phyloP scores from a whole-genome alignment of 2,329 filamentous ascomycete genomes.

The Aschersonia sp. region DNA sequence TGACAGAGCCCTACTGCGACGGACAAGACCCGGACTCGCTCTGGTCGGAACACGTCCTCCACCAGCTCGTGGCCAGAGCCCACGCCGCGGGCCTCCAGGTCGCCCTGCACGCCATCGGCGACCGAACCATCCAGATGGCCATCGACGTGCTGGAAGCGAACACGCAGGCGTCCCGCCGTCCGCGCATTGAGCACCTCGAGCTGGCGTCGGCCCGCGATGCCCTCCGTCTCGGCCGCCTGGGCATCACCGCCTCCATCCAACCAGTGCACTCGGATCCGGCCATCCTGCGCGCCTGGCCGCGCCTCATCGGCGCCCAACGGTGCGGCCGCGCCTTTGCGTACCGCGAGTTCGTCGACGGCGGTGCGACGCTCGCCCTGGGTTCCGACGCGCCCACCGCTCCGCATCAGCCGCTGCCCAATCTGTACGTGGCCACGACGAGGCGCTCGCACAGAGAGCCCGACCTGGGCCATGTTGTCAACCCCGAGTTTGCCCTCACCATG shows the following conservation, averaged over 20 bases:
- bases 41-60: conserved; percentile 38
- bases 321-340: conserved; percentile 49
- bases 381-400: conserved; percentile 47
- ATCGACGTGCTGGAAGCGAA: conserved; percentile 37
- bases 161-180: conserved; percentile 31
- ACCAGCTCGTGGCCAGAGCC: conserved; percentile 38
- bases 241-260: conserved; percentile 46
- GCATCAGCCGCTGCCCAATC: conserved; percentile 36
- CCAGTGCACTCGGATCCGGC: conserved; percentile 46
- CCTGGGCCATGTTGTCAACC: conserved; percentile 29
- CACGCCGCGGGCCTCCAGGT: conserved; percentile 40
- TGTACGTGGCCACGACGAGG: conserved; percentile 45
- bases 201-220: conserved; percentile 41
- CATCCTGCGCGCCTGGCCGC: conserved; percentile 45
- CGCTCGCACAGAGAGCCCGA: conserved; percentile 35
- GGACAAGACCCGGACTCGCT: conserved; percentile 32
- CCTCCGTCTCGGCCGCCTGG: conserved; percentile 36
- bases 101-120: conserved; percentile 52
- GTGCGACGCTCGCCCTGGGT: conserved; percentile 40
- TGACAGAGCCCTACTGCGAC: conserved; percentile 43
- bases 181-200: conserved; percentile 53
- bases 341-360: conserved; percentile 40
- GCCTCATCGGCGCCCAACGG: conserved; percentile 36
- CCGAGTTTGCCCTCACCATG: conserved; percentile 36
- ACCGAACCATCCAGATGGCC: conserved; percentile 40